Evolutionary conservation across 768 basidiomycete genomes (phyloP).

Genomic region (Kwoniella heveanensis): DNA sequence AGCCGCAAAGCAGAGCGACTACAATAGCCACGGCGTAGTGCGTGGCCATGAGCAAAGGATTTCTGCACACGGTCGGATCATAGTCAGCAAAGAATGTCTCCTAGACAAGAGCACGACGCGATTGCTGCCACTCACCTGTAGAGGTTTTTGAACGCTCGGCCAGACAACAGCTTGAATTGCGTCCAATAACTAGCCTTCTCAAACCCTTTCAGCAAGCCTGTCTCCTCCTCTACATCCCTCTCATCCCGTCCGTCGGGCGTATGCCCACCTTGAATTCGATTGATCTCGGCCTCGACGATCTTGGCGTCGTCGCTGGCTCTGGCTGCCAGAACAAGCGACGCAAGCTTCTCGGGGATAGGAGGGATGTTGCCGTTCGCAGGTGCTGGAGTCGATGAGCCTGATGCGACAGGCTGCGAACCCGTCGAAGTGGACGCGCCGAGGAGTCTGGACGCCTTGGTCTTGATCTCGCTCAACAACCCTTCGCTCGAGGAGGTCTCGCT

Average conservation of each 20-base stretch:
- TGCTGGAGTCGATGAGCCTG: slow-evolving; percentile 51
- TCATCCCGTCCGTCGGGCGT: slow-evolving; percentile 57
- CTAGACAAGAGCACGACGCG: no score
- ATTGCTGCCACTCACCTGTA: slow-evolving; percentile 75
- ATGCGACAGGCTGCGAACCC: not conserved
- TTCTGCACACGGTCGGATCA: slow-evolving; percentile 55
- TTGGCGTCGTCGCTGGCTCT: slow-evolving; percentile 68
- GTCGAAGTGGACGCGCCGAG: slow-evolving; percentile 44
- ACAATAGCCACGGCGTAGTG: slow-evolving; percentile 85
- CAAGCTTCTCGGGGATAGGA: slow-evolving; percentile 61
- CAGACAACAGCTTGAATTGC: slow-evolving; percentile 92
- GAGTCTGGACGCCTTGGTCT: slow-evolving; percentile 43
- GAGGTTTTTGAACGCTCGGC: slow-evolving; percentile 95
- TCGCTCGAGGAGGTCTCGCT: slow-evolving; percentile 15
- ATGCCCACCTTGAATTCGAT: slow-evolving; percentile 52
- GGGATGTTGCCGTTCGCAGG: slow-evolving; percentile 57
- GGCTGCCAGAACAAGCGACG: slow-evolving; percentile 73
- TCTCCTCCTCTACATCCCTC: slow-evolving; percentile 69
- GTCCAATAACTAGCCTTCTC: slow-evolving; percentile 80
- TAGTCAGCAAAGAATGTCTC: not conserved
- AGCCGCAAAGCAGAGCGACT: slow-evolving; percentile 88
- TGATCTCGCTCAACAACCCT: slow-evolving; percentile 29
- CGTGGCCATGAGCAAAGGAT: slow-evolving; percentile 84
- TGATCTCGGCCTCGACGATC: slow-evolving; percentile 67
- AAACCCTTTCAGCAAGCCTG: slow-evolving; percentile 56